Evolutionary conservation across 83 land plant species (phyloP).

Genomic region (Isoetes engelmannii): DNA sequence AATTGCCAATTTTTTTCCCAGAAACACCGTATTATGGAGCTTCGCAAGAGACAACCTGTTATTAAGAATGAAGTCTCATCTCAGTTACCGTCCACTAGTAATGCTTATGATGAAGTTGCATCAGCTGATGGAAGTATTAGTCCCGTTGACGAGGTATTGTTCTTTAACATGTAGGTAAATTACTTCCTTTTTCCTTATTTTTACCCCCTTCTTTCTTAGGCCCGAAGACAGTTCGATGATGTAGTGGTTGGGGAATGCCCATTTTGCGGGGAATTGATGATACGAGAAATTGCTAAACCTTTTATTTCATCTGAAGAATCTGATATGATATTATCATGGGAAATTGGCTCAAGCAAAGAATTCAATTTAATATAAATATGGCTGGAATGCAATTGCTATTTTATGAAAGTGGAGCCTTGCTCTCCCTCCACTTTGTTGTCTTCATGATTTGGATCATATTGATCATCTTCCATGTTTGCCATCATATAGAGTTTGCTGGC

Average conservation of each 20-base stretch:
- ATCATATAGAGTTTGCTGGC: too few species aligned
- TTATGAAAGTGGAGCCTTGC: too few species aligned
- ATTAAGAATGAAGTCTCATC: background rate
- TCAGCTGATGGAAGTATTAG: slow-evolving; percentile 18
- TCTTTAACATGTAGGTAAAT: background rate
- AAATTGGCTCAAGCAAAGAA: slow-evolving; percentile 2
- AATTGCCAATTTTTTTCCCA: background rate
- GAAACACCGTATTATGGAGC: slow-evolving; percentile 1
- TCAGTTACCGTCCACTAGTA: background rate
- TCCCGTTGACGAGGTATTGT: slow-evolving; percentile 24
- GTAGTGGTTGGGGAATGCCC: slow-evolving; percentile 96
- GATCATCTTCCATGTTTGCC: too few species aligned
- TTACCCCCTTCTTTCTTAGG: slow-evolving; percentile 25
- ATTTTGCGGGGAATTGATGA: slow-evolving; percentile 91
- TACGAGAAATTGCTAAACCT: slow-evolving; percentile 74
- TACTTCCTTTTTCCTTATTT: background rate
- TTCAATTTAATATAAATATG: too few species aligned
- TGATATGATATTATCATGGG: slow-evolving; percentile 59
- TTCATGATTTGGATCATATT: too few species aligned
- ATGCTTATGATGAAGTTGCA: slow-evolving; percentile 9
- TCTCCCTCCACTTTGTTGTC: too few species aligned
- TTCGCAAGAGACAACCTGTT: background rate
- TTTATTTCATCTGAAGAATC: slow-evolving; percentile 59
- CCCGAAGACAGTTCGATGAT: slow-evolving; percentile 81
- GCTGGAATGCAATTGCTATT: too few species aligned